phyloP scores from a whole-genome alignment of 352 stramenopile species.

The Peronospora tabacina region DNA sequence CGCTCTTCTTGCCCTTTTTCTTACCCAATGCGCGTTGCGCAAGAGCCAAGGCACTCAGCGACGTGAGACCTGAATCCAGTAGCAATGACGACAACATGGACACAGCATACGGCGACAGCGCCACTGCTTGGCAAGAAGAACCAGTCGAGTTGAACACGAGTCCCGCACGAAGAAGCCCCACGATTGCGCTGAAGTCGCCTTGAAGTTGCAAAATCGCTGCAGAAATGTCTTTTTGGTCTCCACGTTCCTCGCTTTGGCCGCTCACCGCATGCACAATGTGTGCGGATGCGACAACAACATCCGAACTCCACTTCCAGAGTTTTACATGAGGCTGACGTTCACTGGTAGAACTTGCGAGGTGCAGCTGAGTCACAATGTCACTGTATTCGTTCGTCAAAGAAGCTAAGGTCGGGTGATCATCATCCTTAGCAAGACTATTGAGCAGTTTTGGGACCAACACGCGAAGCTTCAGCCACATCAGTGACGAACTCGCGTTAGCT shows the following conservation, averaged over 20 bases:
- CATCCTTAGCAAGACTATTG: constrained; percentile 21
- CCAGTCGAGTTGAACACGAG: constrained; percentile 13
- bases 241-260: constrained; percentile 4
- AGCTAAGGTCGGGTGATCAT: constrained; percentile 29
- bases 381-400: constrained; percentile 32
- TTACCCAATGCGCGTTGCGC: constrained; percentile 38
- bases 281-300: constrained; percentile 15
- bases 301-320: constrained; percentile 53
- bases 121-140: constrained; percentile 5
- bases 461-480: constrained; percentile 61
- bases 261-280: constrained; percentile 13
- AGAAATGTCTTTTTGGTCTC: constrained; percentile 14
- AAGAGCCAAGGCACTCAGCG: constrained; percentile 40
- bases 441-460: constrained; percentile 47
- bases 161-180: constrained; percentile 14
- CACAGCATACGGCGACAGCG: constrained; percentile 46
- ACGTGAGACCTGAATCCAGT: constrained; percentile 51
- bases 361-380: constrained; percentile 24
- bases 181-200: constrained; percentile 25
- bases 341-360: constrained; percentile 7
- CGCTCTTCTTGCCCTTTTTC: constrained; percentile 67
- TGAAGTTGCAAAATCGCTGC: constrained; percentile 21
- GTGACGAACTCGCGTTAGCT: constrained; percentile 32
- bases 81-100: constrained; percentile 47
- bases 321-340: constrained; percentile 24